Conservation (phyloP, 495 filamentous ascomycete genomes). For the Sordaria brevicollis region DNA sequence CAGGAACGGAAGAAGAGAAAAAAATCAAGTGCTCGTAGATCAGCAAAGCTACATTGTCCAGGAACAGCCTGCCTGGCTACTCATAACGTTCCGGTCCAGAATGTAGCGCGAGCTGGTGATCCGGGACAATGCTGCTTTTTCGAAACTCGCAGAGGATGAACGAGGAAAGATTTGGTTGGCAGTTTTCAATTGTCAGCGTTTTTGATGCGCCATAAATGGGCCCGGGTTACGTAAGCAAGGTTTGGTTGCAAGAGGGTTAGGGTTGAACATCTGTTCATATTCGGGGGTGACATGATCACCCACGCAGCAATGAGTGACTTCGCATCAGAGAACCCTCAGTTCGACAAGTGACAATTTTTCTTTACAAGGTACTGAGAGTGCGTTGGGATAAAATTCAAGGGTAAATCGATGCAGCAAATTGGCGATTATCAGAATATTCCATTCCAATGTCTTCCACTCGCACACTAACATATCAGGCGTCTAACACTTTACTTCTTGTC, state of each 20-base stretch:
- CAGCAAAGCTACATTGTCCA: background rate
- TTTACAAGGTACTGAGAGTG: background rate
- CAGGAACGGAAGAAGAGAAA: background rate
- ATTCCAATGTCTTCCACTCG: background rate
- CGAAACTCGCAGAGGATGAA: background rate
- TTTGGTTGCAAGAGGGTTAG: background rate
- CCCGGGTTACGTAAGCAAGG: background rate
- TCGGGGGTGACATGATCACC: background rate
- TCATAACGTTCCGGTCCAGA: background rate
- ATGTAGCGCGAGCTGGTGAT: background rate
- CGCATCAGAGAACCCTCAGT: background rate
- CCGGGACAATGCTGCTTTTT: background rate
- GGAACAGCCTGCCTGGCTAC: background rate
- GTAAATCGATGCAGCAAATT: background rate
- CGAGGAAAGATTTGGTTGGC: background rate
- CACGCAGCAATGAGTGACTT: background rate
- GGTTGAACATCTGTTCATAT: background rate
- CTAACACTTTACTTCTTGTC: background rate
- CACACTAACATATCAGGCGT: background rate
- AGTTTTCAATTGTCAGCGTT: background rate
- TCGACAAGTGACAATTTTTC: background rate
- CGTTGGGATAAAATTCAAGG: no score
- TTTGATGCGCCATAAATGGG: background rate
- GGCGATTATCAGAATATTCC: background rate
- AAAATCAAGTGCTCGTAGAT: conserved; percentile 4